phyloP scores from a whole-genome alignment of 768 basidiomycete species.

The Piloderma croceum region DNA sequence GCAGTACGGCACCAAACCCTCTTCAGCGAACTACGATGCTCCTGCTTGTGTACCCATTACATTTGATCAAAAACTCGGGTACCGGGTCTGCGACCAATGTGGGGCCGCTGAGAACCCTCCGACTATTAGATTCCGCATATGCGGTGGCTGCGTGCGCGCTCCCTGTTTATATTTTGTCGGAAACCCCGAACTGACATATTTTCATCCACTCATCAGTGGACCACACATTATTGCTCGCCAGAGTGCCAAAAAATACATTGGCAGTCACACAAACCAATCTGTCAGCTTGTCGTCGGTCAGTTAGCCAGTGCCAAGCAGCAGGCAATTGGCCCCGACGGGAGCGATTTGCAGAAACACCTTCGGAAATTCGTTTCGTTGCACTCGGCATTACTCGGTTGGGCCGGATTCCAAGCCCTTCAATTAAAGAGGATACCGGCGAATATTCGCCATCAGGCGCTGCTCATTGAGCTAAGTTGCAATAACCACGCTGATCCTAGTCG shows the following conservation, averaged over 20 bases:
- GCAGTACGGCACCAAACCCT: no score
- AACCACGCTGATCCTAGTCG: slow-evolving; percentile 53
- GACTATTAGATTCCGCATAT: slow-evolving; percentile 62
- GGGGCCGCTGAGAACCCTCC: slow-evolving; percentile 61
- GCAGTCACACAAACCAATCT: slow-evolving; percentile 72
- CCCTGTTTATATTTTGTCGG: slow-evolving; percentile 9
- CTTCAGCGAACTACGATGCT: slow-evolving; percentile 74
- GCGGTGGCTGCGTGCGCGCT: slow-evolving; percentile 83
- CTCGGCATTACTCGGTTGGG: slow-evolving; percentile 66
- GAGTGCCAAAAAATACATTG: slow-evolving; percentile 77
- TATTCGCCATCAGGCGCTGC: slow-evolving; percentile 68
- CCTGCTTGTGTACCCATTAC: slow-evolving; percentile 41
- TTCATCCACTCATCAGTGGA: slow-evolving; percentile 48
- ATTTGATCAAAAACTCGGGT: slow-evolving; percentile 49
- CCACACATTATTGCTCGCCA: slow-evolving; percentile 79
- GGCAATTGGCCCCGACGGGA: slow-evolving; percentile 40
- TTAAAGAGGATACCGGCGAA: slow-evolving; percentile 75
- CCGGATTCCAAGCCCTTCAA: slow-evolving; percentile 79
- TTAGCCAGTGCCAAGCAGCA: slow-evolving; percentile 52
- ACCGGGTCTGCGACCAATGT: slow-evolving; percentile 77
- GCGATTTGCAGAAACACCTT: slow-evolving; percentile 62
- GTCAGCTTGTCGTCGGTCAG: slow-evolving; percentile 69
- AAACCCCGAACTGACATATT: slow-evolving; percentile 18
- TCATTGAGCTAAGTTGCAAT: slow-evolving; percentile 60
- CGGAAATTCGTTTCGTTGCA: slow-evolving; percentile 80